Evolutionary conservation across 2,329 filamentous ascomycete genomes (phyloP), one percentile per base, ranked within the genome.

Genomic region (Neurospora crassa): DNA sequence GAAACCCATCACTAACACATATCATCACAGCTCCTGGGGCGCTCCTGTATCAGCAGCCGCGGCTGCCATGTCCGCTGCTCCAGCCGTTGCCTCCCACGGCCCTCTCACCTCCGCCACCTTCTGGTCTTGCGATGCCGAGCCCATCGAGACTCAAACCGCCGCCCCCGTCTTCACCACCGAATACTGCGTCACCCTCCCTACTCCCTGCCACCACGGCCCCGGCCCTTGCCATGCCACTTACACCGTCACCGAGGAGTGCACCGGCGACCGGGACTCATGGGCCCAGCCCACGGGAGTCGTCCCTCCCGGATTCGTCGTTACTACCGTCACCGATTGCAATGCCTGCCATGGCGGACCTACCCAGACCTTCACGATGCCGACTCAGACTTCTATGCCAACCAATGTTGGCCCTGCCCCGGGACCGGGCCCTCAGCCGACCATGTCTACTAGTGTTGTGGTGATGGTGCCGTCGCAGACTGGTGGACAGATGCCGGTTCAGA

Each of bases 171-270:
- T 77, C 74, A 82, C 80, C 42, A 82, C 80, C 7, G 75, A 80
- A 59, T 84, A 83, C 76, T 77, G 78, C 74, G 81, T 80, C 40
- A 77, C 78, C 53, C 74, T 79, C 34, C 77, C 76, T 40, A 82
- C 82, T 11, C 81, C 81, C 70, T 81, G 80, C 74, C 75, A 79
- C 71, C 81, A 79, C n/a, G 76, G 78, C 73, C 71, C 74, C 67
- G 76, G 78, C 73, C 71, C 74, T 63, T 83, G 82, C 81, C 71
- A 78, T 45, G 81, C 82, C 42, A 81, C 80, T 41, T 84, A 83
- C 77, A 83, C 81, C 69, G 74, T 83, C 75, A 76, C 75, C 10
- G 79, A 83, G 76, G 78, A 78, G 40, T 80, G 79, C 75, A 72
- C 75, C 14, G 81, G 80, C 69, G 74, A 77, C 71, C 76, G 75